Evolutionary conservation across 1,139 yeast species (phyloP).

Genomic region (Meyerozyma sp.): DNA sequence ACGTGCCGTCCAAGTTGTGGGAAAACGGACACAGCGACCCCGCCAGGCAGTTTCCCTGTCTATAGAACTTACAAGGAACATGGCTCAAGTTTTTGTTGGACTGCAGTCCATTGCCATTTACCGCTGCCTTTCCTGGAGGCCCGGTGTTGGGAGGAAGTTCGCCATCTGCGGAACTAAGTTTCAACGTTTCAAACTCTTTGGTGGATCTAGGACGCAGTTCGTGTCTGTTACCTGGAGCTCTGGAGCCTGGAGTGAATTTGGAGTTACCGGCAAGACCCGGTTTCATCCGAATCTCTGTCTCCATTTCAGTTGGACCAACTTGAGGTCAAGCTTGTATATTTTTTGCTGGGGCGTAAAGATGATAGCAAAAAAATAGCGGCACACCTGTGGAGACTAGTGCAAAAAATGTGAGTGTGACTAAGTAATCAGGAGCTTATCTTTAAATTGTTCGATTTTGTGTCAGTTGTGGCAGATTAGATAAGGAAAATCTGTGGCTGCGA

Average conservation of each 20-base stretch:
- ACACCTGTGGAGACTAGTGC: neutral
- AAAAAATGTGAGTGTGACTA: neutral
- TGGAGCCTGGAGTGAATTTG: neutral
- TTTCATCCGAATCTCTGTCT: neutral
- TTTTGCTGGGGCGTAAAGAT: neutral
- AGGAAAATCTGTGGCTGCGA: slow-evolving; percentile 1
- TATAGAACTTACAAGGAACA: slow-evolving; percentile 91
- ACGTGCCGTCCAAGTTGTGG: slow-evolving; percentile 60
- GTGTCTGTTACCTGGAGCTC: neutral
- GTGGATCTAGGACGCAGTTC: neutral
- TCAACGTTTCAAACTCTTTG: neutral
- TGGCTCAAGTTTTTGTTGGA: slow-evolving; percentile 58
- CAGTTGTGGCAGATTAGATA: neutral
- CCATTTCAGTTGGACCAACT: neutral
- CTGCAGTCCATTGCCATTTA: neutral
- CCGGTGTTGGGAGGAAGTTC: neutral
- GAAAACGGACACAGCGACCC: slow-evolving; percentile 90
- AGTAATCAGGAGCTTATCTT: neutral
- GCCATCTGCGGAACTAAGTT: neutral
- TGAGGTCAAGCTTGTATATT: neutral
- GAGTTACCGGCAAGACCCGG: neutral
- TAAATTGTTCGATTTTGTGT: neutral
- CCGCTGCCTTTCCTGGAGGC: neutral
- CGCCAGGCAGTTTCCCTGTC: slow-evolving; percentile 92
- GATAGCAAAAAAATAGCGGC: neutral